Conservation (phyloP, 441 rosid species). For the Erodium trifolium region DNA sequence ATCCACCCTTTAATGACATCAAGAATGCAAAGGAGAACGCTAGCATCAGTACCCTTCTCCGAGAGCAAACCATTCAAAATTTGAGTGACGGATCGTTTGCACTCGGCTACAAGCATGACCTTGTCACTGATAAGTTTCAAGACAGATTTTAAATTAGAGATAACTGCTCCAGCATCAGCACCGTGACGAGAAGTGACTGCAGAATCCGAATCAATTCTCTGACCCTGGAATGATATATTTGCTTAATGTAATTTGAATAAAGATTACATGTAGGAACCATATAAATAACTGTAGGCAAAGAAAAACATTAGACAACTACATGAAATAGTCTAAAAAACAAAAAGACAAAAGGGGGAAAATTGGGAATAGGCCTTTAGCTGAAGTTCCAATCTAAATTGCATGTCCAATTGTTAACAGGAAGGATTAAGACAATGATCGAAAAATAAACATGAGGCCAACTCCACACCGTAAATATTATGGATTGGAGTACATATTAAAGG, state of each 20-base stretch:
- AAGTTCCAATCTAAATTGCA: too few relatives aligned
- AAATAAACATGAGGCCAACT: too few relatives aligned
- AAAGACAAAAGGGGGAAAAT: too few relatives aligned
- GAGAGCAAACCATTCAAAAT: constrained; percentile 69
- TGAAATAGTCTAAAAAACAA: not conserved
- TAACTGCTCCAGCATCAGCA: constrained; percentile 77
- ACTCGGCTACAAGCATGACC: constrained; percentile 76
- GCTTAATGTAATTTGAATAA: not conserved
- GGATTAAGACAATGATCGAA: too few relatives aligned
- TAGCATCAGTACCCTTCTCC: constrained; percentile 86
- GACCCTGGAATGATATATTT: constrained; percentile 37
- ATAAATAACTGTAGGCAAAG: not conserved
- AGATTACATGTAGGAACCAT: not conserved
- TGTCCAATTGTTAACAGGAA: too few relatives aligned
- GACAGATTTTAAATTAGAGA: constrained; percentile 67
- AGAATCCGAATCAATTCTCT: constrained; percentile 75
- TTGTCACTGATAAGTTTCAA: constrained; percentile 77
- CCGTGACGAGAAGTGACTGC: constrained; percentile 87
- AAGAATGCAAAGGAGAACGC: constrained; percentile 79
- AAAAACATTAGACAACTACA: not conserved
- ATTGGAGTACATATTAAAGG: too few relatives aligned
- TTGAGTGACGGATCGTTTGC: constrained; percentile 75
- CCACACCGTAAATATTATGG: too few relatives aligned
- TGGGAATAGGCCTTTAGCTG: too few relatives aligned
- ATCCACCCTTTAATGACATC: constrained; percentile 84